phyloP scores from a whole-genome alignment of 768 basidiomycete species.

The Russula sp. region DNA sequence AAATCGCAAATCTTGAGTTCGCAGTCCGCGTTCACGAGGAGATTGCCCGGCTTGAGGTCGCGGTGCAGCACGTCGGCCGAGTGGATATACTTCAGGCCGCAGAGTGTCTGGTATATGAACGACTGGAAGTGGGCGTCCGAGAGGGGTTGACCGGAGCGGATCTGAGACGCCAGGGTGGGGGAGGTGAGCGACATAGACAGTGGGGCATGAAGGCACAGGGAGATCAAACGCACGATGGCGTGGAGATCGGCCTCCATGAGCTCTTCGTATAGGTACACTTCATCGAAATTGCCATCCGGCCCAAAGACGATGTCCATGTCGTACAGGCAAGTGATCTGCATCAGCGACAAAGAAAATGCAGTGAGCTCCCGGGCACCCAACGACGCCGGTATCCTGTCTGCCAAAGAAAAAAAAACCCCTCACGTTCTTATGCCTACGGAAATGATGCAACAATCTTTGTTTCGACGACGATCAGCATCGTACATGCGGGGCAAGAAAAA shows the following conservation, averaged over 20 bases:
- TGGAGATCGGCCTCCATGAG: constrained; percentile 99
- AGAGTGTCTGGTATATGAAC: constrained; percentile 97
- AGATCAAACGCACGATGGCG: constrained; percentile 67
- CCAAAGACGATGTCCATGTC: constrained; percentile 98
- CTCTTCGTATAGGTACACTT: constrained; percentile 96
- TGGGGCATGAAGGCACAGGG: neutral
- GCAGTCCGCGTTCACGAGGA: constrained; percentile 97
- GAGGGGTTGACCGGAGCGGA: constrained; percentile 80
- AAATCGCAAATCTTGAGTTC: constrained; percentile 99
- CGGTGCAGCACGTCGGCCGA: constrained; percentile 97
- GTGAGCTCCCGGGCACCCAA: neutral
- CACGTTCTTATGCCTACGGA: constrained; percentile 98
- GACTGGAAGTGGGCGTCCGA: constrained; percentile 92
- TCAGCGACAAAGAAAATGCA: neutral
- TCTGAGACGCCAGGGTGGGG: constrained; percentile 36
- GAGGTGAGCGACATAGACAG: neutral
- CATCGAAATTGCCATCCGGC: constrained; percentile 86
- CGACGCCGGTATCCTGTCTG: neutral
- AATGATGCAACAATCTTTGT: constrained; percentile 84
- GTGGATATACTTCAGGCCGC: constrained; percentile 97
- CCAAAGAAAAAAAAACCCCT: constrained; percentile 20
- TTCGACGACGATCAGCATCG: neutral
- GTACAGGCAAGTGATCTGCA: constrained; percentile 89
- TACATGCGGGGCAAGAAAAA: neutral
- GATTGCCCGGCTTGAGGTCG: constrained; percentile 91